Conservation (phyloP, 2,329 filamentous ascomycete species). For the Penicillium sp. region DNA sequence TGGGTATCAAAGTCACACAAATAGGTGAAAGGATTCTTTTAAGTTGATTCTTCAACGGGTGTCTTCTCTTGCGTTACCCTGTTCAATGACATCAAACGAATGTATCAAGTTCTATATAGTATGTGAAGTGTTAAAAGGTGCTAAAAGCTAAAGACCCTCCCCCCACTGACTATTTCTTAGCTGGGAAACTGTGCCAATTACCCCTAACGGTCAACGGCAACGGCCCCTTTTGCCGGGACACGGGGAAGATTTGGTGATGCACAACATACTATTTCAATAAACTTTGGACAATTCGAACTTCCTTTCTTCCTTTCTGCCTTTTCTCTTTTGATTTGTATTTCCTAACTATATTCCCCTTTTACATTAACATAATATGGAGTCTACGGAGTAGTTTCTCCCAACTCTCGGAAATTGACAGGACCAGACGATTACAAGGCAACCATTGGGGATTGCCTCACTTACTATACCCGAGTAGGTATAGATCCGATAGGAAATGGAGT, state of each 20-base stretch:
- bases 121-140: no score
- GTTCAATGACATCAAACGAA: neutral
- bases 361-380: neutral
- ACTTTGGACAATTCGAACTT: neutral
- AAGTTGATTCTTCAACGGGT: neutral
- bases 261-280: constrained; percentile 20
- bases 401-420: constrained; percentile 26
- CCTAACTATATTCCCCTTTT: neutral
- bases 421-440: constrained; percentile 9
- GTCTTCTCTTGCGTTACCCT: neutral
- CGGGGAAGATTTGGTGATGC: constrained; percentile 18
- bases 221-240: constrained; percentile 17
- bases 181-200: neutral
- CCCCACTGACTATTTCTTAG: no score
- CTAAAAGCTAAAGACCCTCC: no score
- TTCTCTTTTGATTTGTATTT: neutral
- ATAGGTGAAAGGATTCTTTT: neutral
- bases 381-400: neutral
- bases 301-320: neutral
- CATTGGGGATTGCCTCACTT: constrained; percentile 6
- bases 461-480: constrained; percentile 18
- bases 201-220: constrained; percentile 24
- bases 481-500: constrained; percentile 8
- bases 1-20: neutral
- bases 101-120: neutral